A percentile compares a stretch with the other conserved stretches of the same genome.
Conservation (phyloP, 2,329 filamentous ascomycete species). For the Triangularia verruculosa region DNA sequence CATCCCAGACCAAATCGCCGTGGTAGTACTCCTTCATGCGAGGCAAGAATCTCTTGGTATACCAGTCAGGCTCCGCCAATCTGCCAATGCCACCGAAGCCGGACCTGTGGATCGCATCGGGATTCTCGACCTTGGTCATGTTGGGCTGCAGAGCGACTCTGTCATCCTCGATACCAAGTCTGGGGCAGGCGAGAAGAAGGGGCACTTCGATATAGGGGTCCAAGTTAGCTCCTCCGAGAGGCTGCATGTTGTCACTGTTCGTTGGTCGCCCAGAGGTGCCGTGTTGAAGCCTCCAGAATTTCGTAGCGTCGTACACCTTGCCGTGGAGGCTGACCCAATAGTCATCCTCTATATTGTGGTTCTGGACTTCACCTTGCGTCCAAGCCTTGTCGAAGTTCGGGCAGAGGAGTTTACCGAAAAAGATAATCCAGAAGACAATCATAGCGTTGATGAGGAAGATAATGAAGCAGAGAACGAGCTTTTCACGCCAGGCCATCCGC, state of each 20-base stretch:
- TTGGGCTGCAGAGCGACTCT: conserved; percentile 46
- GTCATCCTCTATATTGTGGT: conserved; percentile 69
- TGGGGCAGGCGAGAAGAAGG: conserved; percentile 69
- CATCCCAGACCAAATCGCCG: conserved; percentile 75
- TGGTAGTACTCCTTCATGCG: conserved; percentile 83
- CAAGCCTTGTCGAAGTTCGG: conserved; percentile 91
- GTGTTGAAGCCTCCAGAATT: conserved; percentile 83
- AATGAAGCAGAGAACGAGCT: conserved; percentile 75
- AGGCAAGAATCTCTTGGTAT: conserved; percentile 68
- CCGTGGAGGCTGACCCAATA: conserved; percentile 87
- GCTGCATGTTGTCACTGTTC: conserved; percentile 64
- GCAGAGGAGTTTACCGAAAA: conserved; percentile 79
- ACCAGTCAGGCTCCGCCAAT: conserved; percentile 71
- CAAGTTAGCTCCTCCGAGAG: conserved; percentile 73
- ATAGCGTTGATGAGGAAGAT: conserved; percentile 78
- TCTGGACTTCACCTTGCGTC: conserved; percentile 65
- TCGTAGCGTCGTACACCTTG: conserved; percentile 85
- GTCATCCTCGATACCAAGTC: conserved; percentile 59
- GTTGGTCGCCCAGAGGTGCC: conserved; percentile 68
- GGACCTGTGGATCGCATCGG: conserved; percentile 65
- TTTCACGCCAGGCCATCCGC: conserved; percentile 95
- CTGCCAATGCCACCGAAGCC: conserved; percentile 57
- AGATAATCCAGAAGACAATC: conserved; percentile 90
- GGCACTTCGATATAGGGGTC: conserved; percentile 85
- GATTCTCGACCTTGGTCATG: conserved; percentile 30